Evolutionary conservation across 352 stramenopile species (phyloP).

Genomic region (Phytopythium chamaehyphon): DNA sequence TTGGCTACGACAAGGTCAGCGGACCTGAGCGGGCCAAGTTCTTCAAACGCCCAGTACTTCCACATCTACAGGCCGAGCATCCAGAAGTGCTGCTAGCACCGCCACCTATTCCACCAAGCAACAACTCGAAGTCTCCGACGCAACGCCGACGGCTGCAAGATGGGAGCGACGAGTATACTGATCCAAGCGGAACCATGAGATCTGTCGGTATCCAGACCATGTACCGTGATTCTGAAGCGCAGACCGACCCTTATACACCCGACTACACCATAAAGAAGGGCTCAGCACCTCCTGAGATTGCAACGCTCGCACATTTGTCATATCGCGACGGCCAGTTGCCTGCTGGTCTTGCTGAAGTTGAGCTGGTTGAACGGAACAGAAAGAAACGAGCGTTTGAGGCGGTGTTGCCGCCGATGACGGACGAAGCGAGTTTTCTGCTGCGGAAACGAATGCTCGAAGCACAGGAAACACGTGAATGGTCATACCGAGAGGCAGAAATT

Average conservation of each 20-base stretch:
- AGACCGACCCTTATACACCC: constrained; percentile 93
- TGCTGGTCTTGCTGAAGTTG: constrained; percentile 77
- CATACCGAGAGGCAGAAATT: constrained; percentile 87
- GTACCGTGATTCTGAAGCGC: constrained; percentile 91
- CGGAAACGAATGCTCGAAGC: constrained; percentile 91
- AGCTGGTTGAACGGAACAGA: constrained; percentile 88
- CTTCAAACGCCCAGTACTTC: constrained; percentile 87
- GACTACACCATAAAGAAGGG: constrained; percentile 83
- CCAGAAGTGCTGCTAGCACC: constrained; percentile 87
- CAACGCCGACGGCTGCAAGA: constrained; percentile 23
- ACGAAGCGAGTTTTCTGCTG: constrained; percentile 90
- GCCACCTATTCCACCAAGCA: constrained; percentile 3
- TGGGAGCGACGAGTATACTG: constrained; percentile 26
- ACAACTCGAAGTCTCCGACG: constrained; percentile 3
- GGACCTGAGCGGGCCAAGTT: constrained; percentile 85
- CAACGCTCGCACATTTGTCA: constrained; percentile 70
- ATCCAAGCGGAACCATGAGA: constrained; percentile 37
- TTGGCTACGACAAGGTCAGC: constrained; percentile 46
- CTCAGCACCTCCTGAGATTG: constrained; percentile 73
- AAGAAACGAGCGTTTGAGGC: constrained; percentile 84
- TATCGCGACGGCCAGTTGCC: constrained; percentile 71
- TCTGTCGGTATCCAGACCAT: constrained; percentile 87
- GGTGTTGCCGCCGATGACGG: constrained; percentile 91
- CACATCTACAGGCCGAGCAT: constrained; percentile 80
- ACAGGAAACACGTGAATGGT: constrained; percentile 89